Conservation (phyloP, 1,139 yeast genomes). For the Sugiyamaella japonica region DNA sequence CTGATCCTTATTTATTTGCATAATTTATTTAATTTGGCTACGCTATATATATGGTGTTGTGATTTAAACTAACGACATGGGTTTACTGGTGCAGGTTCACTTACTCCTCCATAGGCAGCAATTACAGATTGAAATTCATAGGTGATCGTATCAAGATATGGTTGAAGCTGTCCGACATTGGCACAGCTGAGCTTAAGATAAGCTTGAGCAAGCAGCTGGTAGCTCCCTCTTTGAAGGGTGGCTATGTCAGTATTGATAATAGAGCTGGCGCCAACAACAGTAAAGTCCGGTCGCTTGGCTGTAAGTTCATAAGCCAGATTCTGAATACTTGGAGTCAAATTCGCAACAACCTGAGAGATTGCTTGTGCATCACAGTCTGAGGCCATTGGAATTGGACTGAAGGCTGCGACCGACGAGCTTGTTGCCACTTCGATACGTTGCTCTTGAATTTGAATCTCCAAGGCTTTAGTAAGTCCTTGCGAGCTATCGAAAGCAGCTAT, state of each 20-base stretch:
- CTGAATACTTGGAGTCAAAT: conserved; percentile 5
- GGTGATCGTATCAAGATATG: background rate
- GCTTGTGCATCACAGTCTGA: conserved; percentile 12
- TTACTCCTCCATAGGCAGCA: conserved; percentile 6
- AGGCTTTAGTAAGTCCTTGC: conserved; percentile 11
- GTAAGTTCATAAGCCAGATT: conserved; percentile 5
- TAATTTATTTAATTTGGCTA: background rate
- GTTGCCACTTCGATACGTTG: conserved; percentile 4
- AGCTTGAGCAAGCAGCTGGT: background rate
- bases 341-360: conserved; percentile 2
- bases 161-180: background rate
- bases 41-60: background rate
- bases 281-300: conserved; percentile 8
- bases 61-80: background rate
- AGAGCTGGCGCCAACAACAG: conserved; percentile 9
- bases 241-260: conserved; percentile 2
- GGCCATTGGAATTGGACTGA: background rate
- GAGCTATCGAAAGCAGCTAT: conserved; percentile 7
- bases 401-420: background rate
- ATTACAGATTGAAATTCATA: background rate
- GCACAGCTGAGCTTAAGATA: conserved; percentile 4
- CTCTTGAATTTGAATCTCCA: conserved; percentile 14
- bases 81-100: conserved; percentile 6
- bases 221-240: conserved; percentile 3
- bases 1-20: background rate